A percentile compares a stretch with the other conserved stretches of the same genome.
phyloP scores from a whole-genome alignment of 129 eudicot genomes.

The Arctium minus region DNA sequence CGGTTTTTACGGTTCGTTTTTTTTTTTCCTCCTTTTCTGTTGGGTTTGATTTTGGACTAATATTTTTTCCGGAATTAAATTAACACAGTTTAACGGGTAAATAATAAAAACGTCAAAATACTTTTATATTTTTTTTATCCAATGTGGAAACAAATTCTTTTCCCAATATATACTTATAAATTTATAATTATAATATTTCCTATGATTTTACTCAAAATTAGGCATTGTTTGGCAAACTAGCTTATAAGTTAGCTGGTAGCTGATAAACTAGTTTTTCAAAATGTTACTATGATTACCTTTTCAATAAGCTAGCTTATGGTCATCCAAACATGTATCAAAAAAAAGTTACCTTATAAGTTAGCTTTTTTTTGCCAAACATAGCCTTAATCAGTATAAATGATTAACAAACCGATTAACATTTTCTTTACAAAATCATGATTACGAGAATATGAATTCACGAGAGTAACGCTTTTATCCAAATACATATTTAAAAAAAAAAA shows the following conservation, averaged over 20 bases:
- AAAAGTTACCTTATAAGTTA: too few relatives aligned
- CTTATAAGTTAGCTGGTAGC: too few relatives aligned
- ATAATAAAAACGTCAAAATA: background rate
- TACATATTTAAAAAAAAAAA: background rate
- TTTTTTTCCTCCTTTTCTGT: background rate
- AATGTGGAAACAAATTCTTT: background rate
- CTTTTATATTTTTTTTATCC: background rate
- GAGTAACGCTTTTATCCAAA: background rate
- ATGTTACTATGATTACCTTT: too few relatives aligned
- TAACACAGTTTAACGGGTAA: background rate
- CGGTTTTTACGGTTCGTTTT: constrained; percentile 18
- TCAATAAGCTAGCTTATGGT: too few relatives aligned
- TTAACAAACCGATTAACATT: background rate
- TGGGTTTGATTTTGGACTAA: constrained; percentile 20
- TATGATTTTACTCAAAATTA: too few relatives aligned
- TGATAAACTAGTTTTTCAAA: too few relatives aligned
- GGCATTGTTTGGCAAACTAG: too few relatives aligned
- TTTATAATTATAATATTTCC: background rate
- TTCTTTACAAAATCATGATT: background rate
- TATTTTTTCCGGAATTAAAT: background rate
- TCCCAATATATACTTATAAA: background rate
- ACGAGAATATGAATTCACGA: too few relatives aligned
- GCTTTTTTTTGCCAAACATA: too few relatives aligned
- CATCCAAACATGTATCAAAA: too few relatives aligned
- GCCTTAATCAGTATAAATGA: background rate